Evolutionary conservation across 805 yeast species (phyloP).

Genomic region (Hanseniaspora valbyensis): DNA sequence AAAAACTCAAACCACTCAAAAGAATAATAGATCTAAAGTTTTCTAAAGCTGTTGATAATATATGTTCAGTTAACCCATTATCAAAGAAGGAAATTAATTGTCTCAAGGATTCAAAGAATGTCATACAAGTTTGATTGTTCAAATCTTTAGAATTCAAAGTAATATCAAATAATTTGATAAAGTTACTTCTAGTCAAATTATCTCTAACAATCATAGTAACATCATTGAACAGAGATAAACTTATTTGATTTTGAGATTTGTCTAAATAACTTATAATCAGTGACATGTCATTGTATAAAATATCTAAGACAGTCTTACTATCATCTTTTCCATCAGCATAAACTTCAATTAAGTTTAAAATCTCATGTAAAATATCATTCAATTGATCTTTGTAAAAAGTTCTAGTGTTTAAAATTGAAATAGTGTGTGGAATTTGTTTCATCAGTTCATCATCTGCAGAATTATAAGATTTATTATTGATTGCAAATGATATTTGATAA

Average conservation of each 20-base stretch:
- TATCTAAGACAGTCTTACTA: not conserved
- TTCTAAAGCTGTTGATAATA: constrained; percentile 23
- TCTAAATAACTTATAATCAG: not conserved
- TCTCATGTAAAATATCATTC: constrained; percentile 65
- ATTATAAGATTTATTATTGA: constrained; percentile 23
- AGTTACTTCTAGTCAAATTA: not conserved
- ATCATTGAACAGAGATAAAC: constrained; percentile 11
- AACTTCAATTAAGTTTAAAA: constrained; percentile 36
- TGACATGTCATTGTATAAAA: constrained; percentile 6
- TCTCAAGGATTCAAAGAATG: constrained; percentile 13
- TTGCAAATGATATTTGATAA: constrained; percentile 31
- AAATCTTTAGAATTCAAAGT: constrained; percentile 5
- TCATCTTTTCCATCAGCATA: constrained; percentile 17
- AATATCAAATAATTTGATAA: constrained; percentile 1
- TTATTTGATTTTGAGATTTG: constrained; percentile 2
- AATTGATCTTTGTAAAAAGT: constrained; percentile 79
- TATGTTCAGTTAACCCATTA: not conserved
- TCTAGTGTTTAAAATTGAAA: constrained; percentile 63
- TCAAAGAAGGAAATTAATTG: not conserved
- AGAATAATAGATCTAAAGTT: constrained; percentile 26
- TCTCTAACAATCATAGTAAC: constrained; percentile 9
- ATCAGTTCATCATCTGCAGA: constrained; percentile 27
- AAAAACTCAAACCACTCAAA: constrained; percentile 27
- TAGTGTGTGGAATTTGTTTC: constrained; percentile 42
- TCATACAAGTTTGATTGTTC: constrained; percentile 9